Evolutionary conservation across 2,329 filamentous ascomycete species (phyloP).

Genomic region (Monosporascus sp.): DNA sequence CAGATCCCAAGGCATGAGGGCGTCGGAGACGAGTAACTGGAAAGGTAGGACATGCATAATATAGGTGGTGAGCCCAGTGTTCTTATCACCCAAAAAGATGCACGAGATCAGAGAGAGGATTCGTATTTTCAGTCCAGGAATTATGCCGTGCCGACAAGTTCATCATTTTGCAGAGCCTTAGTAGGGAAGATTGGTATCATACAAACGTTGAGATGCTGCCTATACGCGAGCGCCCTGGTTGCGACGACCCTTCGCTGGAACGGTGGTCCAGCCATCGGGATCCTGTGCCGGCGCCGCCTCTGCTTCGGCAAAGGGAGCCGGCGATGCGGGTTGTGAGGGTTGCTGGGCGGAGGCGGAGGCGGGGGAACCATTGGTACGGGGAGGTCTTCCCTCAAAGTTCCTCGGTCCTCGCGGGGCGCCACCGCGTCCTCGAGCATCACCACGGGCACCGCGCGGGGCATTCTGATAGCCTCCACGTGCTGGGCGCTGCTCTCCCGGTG

Average conservation of each 20-base stretch:
- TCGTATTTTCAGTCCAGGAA: not conserved
- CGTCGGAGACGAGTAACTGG: not conserved
- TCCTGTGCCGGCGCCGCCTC: conserved; percentile 38
- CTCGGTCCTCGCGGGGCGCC: conserved; percentile 39
- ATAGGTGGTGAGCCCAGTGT: not conserved
- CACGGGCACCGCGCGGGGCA: conserved; percentile 22
- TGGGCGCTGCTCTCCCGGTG: conserved; percentile 40
- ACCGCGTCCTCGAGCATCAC: conserved; percentile 35
- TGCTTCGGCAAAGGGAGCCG: conserved; percentile 14
- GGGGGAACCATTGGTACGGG: conserved; percentile 43
- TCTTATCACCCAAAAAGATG: not conserved
- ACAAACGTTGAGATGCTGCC: conserved; percentile 12
- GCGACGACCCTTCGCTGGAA: conserved; percentile 37
- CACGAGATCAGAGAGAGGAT: not conserved
- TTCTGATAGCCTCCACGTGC: conserved; percentile 28
- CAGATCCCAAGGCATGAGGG: not conserved
- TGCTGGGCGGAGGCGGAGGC: conserved; percentile 29
- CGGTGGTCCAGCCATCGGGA: conserved; percentile 63
- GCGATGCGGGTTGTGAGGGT: conserved; percentile 24
- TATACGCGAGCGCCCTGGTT: conserved; percentile 12
- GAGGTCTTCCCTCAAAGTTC: conserved; percentile 40
- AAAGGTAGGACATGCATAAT: not conserved
- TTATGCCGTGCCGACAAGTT: not conserved
- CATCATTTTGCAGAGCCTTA: conserved; percentile 12
- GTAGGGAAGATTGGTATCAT: conserved; percentile 21